Base-by-base conservation (phyloP, 2,329 filamentous ascomycete genomes). In the Didymella lethalis region DNA sequence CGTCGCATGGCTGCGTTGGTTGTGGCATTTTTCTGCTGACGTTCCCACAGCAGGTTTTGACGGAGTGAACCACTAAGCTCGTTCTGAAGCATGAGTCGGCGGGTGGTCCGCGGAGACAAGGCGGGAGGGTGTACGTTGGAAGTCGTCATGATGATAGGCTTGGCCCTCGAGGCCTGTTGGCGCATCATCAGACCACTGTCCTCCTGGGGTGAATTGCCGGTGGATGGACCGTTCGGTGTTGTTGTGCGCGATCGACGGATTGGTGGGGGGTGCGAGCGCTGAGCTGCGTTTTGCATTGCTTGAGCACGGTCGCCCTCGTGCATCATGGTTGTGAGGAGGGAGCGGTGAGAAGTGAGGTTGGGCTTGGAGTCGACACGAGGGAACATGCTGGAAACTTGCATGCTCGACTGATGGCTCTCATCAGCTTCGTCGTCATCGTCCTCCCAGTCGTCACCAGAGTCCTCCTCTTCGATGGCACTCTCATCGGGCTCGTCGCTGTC, bases 21-120 rank as follows among this genome's bases (percentile, higher is more conserved):
- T 7, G 92, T 94, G 32, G 91, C 90, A 59, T 92, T 92, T 84
- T 95, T 96, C 74, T 98, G 94, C 73, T 96, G 92, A 51, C 95
- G 90, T 77, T 99, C 95, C 91, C 92, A 96, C 16, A 98, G 85
- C 16, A 99, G 88, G 70, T 97, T 91, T 68, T 93, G 91, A 23
- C 95, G 88, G 3, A 99, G 87, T 23, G 92, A 96, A 75, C 97
- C 93, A 2, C 94, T 97, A 54, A 99, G 83, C 80, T 99, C 95
- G 0, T 92, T 96, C 8, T 92, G 90, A 56, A 99, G 85, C 95
- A 99, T 99, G 78, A 97, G 96, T 61, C 93, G 87, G 50, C 95
- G 87, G 0, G 93, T 97, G 0, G 94, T 97, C 57, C 93, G 88
- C 4, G 95, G 95, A 5, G 95, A 98, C 64, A 97, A 85, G 1